A percentile compares a stretch with the other conserved stretches of the same genome.
Conservation (phyloP, 78 protist genomes). For the Emiliania huxleyi region DNA sequence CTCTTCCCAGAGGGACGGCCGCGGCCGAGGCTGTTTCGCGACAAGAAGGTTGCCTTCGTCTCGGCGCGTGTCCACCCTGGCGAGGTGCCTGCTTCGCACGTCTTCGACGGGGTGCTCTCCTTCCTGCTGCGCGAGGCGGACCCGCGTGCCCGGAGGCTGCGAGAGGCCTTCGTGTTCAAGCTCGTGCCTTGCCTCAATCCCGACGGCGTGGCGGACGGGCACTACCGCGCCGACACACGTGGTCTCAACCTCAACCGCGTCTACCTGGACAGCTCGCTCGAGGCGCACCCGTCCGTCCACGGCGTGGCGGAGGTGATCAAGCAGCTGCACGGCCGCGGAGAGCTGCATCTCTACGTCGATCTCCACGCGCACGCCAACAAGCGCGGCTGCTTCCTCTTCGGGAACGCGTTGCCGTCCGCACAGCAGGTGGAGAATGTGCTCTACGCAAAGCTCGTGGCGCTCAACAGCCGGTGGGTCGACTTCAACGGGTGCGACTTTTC, state of each 20-base stretch:
- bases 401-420: background rate
- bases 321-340: background rate
- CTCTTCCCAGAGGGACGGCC: background rate
- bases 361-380: slow-evolving; percentile 26
- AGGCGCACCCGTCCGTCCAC: background rate
- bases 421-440: background rate
- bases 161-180: slow-evolving; percentile 30
- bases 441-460: slow-evolving; percentile 27
- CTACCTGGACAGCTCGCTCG: background rate
- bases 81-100: slow-evolving; percentile 44
- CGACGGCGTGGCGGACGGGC: slow-evolving; percentile 55
- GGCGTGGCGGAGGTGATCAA: background rate
- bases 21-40: slow-evolving; percentile 1
- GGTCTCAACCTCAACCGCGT: slow-evolving; percentile 56
- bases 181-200: slow-evolving; percentile 56
- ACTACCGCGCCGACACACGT: slow-evolving; percentile 27
- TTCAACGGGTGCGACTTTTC: slow-evolving; percentile 23
- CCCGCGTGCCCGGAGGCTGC: slow-evolving; percentile 28
- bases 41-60: background rate
- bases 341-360: background rate
- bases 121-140: slow-evolving; percentile 17
- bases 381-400: slow-evolving; percentile 27
- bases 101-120: slow-evolving; percentile 28
- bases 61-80: slow-evolving; percentile 64
- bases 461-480: slow-evolving; percentile 34